A percentile compares a stretch with the other conserved stretches of the same genome.
Evolutionary conservation across 1,284 basidiomycete genomes (phyloP).

Genomic region (Fomitopsis betulina): DNA sequence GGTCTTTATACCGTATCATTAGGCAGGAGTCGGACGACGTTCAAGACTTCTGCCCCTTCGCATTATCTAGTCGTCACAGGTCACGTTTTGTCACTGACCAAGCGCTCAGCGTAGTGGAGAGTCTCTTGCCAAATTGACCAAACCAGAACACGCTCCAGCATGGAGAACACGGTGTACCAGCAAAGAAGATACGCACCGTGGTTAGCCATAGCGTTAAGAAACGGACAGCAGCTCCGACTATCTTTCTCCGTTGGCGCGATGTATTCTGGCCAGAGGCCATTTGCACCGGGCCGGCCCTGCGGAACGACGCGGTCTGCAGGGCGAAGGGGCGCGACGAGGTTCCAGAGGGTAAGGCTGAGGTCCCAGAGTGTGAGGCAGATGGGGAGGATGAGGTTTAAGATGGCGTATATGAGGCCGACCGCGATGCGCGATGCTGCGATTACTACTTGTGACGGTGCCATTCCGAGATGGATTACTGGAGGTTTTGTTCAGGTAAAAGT

Average conservation of each 20-base stretch:
- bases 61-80: too few relatives aligned
- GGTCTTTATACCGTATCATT: too few relatives aligned
- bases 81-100: too few relatives aligned
- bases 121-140: too few relatives aligned
- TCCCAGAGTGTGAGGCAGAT: constrained; percentile 33
- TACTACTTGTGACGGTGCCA: constrained; percentile 12
- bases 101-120: too few relatives aligned
- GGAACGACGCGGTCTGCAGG: constrained; percentile 51
- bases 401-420: constrained; percentile 11
- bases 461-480: not conserved
- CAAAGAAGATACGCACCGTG: constrained; percentile 59
- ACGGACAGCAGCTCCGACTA: constrained; percentile 67
- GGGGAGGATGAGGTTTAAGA: constrained; percentile 11
- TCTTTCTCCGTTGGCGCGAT: constrained; percentile 52
- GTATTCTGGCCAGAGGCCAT: constrained; percentile 69
- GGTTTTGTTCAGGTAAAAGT: too few relatives aligned
- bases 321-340: constrained; percentile 47
- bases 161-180: too few relatives aligned
- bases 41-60: too few relatives aligned
- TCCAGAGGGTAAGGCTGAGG: constrained; percentile 44
- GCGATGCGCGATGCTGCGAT: constrained; percentile 13
- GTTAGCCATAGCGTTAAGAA: constrained; percentile 71
- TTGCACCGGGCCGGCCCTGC: constrained; percentile 50
- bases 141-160: too few relatives aligned
- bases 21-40: too few relatives aligned